A percentile compares a stretch with the other conserved stretches of the same genome.
Evolutionary conservation across 352 stramenopile genomes (phyloP).

Genomic region (Globisporangium echinulatum): DNA sequence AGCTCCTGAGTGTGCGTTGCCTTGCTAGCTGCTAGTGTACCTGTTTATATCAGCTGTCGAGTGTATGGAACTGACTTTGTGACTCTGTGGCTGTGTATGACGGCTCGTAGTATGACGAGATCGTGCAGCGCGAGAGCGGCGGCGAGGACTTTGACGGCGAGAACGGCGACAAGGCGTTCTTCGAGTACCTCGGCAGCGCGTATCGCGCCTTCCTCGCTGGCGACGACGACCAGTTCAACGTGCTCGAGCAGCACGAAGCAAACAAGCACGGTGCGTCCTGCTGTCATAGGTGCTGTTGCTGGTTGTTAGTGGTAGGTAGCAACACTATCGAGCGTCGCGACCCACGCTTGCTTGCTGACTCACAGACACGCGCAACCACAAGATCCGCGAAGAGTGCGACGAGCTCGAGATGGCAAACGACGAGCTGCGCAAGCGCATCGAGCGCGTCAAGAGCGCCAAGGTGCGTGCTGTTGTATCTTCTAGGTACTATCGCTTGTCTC

Average conservation of each 20-base stretch:
- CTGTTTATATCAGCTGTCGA: too few species aligned
- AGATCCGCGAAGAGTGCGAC: slow-evolving; percentile 39
- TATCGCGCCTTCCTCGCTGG: slow-evolving; percentile 93
- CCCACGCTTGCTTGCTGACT: too few species aligned
- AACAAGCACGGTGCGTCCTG: slow-evolving; percentile 34
- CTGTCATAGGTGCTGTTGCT: not conserved
- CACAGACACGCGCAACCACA: slow-evolving; percentile 46
- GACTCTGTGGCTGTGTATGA: not conserved
- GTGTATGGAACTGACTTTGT: not conserved
- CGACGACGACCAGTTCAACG: slow-evolving; percentile 88
- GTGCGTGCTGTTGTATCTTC: slow-evolving; percentile 14
- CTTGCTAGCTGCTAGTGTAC: not conserved
- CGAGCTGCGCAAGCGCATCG: slow-evolving; percentile 57
- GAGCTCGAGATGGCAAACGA: slow-evolving; percentile 47
- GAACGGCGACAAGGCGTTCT: slow-evolving; percentile 89
- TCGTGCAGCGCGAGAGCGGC: slow-evolving; percentile 48
- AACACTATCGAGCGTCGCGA: not conserved
- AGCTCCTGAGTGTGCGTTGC: slow-evolving; percentile 84
- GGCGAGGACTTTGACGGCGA: slow-evolving; percentile 63
- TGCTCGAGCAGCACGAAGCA: slow-evolving; percentile 78
- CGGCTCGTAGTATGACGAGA: slow-evolving; percentile 73
- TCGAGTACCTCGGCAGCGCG: slow-evolving; percentile 89
- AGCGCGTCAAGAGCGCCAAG: slow-evolving; percentile 64
- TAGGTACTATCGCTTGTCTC: not conserved
- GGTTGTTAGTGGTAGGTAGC: not conserved